Percentiles rank a stretch among this genome's conserved stretches.
phyloP scores from a whole-genome alignment of 495 filamentous ascomycete species.

The Tricharina praecox region DNA sequence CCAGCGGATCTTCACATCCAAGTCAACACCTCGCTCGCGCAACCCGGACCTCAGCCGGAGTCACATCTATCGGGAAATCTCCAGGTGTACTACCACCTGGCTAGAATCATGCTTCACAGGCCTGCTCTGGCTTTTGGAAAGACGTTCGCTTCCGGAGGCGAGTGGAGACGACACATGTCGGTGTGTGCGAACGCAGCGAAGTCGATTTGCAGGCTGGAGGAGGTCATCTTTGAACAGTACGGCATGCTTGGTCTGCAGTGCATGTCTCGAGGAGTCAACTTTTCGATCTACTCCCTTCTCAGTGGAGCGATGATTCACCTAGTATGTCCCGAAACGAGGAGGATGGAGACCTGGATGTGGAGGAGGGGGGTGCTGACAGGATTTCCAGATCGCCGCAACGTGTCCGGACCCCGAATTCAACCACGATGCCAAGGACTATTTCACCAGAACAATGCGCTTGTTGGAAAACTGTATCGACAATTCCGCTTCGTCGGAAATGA shows the following conservation, averaged over 20 bases:
- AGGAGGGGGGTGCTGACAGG: neutral
- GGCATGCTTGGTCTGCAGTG: slow-evolving; percentile 68
- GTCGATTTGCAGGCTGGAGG: slow-evolving; percentile 75
- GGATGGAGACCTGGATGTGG: no score
- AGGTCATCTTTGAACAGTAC: slow-evolving; percentile 60
- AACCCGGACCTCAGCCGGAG: slow-evolving; percentile 54
- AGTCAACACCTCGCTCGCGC: slow-evolving; percentile 61
- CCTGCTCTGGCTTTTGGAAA: slow-evolving; percentile 69
- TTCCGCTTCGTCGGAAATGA: slow-evolving; percentile 87
- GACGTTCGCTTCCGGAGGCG: slow-evolving; percentile 50
- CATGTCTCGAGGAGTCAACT: slow-evolving; percentile 92
- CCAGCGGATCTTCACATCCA: slow-evolving; percentile 63
- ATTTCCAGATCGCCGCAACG: slow-evolving; percentile 53
- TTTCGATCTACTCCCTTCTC: slow-evolving; percentile 79
- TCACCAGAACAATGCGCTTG: slow-evolving; percentile 88
- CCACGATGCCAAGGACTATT: slow-evolving; percentile 70
- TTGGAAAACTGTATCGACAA: slow-evolving; percentile 67
- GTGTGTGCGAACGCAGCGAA: slow-evolving; percentile 79
- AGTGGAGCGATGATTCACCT: slow-evolving; percentile 92
- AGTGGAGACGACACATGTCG: slow-evolving; percentile 77
- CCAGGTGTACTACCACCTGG: slow-evolving; percentile 82
- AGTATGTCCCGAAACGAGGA: slow-evolving; percentile 37
- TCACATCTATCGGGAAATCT: slow-evolving; percentile 85
- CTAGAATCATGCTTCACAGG: slow-evolving; percentile 71
- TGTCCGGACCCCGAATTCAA: slow-evolving; percentile 85